Evolutionary conservation across 345 rosid species (phyloP), one percentile per base, ranked within the genome.

Genomic region (Anastatica hierochuntica): DNA sequence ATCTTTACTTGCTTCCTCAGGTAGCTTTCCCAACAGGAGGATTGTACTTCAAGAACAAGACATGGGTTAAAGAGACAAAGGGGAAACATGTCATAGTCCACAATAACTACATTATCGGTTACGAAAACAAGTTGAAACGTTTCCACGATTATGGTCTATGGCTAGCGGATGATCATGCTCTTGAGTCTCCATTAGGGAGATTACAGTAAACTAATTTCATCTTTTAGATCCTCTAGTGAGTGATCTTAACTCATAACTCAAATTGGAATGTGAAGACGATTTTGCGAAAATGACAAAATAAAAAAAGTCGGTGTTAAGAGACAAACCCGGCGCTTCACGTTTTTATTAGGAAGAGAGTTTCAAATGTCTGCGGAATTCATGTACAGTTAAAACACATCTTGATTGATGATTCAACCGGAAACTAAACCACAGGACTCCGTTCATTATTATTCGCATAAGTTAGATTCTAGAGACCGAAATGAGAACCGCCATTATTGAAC

Each of bases 11-110:
- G 70, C 78, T 88, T 35, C 79, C 94, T 15, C 96, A 84, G 43
- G 72, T 72, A 37, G 94, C 94, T 38, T 88, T 88, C 43, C 96
- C 95, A n/a, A 82, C 95, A 2, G 97, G 95, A 47, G 95, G 95
- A 43, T 62, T 84, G 17, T 88, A 80, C 73, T 88, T 88, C 78
- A 77, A 73, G 77, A 82, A 88, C 72, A 47, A 72, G 62, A 80
- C n/a, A n/a, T n/a, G n/a, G n/a, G n/a, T n/a, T n/a, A n/a, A n/a
- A n/a, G n/a, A n/a, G n/a, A n/a, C n/a, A n/a, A n/a, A n/a, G n/a
- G n/a, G n/a, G 20, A 79, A 47, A 75, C 90, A 90, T 68, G 94
- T 70, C 7, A 80, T 87, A 52, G 71, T 86, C 56, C 95, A 90
- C 67, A 90, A 87, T 56, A 90, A 86, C 68, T 82, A 86, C 67